These are phyloP conservation scores for Stromatinia cepivora DNA, from an alignment of 2,329 filamentous ascomycete species.

Conservation along the genomic window DNA sequence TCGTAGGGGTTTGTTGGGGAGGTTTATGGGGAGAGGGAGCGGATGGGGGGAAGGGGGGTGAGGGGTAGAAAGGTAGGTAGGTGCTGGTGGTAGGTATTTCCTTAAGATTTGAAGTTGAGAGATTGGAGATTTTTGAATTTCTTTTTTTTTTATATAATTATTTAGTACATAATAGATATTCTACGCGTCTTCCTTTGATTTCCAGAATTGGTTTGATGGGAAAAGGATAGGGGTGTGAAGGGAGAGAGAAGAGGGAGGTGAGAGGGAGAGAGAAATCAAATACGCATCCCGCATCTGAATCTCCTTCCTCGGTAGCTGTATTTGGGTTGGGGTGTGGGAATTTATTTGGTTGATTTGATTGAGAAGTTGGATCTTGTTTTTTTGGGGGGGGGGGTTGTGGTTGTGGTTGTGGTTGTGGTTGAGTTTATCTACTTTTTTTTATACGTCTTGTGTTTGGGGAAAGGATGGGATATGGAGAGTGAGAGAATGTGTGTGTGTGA, in stretches of 20 bases:
- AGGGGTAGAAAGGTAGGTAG: too few species aligned
- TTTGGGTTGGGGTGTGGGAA: too few species aligned
- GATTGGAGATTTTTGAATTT: neutral
- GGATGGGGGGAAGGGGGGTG: too few species aligned
- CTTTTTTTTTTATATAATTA: neutral
- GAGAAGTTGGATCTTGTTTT: neutral
- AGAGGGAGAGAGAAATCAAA: neutral
- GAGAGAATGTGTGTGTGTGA: too few species aligned
- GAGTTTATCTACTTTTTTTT: accelerated
- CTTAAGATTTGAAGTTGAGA: too few species aligned
- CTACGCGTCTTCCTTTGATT: neutral
- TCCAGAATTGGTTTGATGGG: accelerated
- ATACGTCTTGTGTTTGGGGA: neutral
- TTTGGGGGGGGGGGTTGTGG: neutral
- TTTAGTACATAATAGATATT: neutral
- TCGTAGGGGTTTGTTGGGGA: too few species aligned
- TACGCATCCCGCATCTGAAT: neutral
- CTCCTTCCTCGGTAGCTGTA: neutral
- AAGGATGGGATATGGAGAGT: too few species aligned
- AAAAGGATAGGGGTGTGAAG: neutral
- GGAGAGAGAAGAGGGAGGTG: too few species aligned
- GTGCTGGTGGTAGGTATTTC: too few species aligned
- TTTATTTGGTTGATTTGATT: neutral
- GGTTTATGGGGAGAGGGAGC: too few species aligned
- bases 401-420: neutral